Percentiles rank a stretch among this genome's conserved stretches.
phyloP scores from a whole-genome alignment of 441 rosid species.

The Euphorbia celastroides region DNA sequence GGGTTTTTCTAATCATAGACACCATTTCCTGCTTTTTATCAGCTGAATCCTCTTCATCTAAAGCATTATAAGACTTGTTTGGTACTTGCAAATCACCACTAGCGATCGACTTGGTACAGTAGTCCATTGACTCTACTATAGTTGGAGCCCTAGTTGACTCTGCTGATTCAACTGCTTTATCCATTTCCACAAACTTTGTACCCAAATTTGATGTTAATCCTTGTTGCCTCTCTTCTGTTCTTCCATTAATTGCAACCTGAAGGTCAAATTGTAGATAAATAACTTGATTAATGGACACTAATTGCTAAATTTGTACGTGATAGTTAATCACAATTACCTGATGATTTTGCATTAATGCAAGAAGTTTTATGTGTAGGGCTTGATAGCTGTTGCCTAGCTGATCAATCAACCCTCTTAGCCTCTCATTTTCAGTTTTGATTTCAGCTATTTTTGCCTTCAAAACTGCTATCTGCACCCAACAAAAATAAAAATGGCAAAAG shows the following conservation, averaged over 20 bases:
- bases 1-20: constrained; percentile 73
- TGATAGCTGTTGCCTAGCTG: constrained; percentile 46
- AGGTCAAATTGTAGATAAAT: too few relatives aligned
- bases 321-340: not conserved
- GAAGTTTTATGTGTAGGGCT: constrained; percentile 50
- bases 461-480: constrained; percentile 31
- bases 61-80: too few relatives aligned
- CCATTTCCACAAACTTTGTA: not conserved
- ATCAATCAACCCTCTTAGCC: constrained; percentile 46
- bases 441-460: constrained; percentile 52
- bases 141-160: constrained; percentile 11
- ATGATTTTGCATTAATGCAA: constrained; percentile 37
- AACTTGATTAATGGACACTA: too few relatives aligned
- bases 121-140: constrained; percentile 37
- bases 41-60: constrained; percentile 30
- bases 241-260: constrained; percentile 9
- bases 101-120: constrained; percentile 13
- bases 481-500: too few relatives aligned
- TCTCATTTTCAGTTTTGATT: constrained; percentile 54
- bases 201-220: constrained; percentile 18
- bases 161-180: not conserved
- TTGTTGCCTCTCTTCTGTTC: constrained; percentile 27
- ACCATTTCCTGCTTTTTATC: constrained; percentile 54
- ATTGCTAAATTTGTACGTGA: not conserved
- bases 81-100: constrained; percentile 35